Conservation (phyloP, 352 stramenopile species). For the Phytophthora europaea region DNA sequence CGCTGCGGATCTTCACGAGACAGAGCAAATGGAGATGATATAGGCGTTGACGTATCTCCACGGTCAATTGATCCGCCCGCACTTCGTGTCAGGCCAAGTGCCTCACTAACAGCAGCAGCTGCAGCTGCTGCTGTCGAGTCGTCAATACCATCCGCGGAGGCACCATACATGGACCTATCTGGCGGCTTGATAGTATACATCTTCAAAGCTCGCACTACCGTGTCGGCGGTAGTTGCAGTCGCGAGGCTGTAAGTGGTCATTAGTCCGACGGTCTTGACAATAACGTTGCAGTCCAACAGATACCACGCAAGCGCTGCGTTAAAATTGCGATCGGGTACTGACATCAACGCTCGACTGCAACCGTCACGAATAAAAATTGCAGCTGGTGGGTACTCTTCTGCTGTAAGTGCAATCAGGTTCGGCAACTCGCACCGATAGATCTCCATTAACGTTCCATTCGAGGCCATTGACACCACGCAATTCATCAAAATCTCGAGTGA, state of each 20-base stretch:
- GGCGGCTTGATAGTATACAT: slow-evolving; percentile 6
- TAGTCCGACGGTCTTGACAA: slow-evolving; percentile 57
- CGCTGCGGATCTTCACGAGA: background rate
- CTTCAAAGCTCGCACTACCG: slow-evolving; percentile 46
- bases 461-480: slow-evolving; percentile 67
- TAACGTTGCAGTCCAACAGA: slow-evolving; percentile 68
- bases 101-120: slow-evolving; percentile 71
- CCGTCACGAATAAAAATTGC: slow-evolving; percentile 61
- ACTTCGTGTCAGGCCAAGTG: slow-evolving; percentile 57
- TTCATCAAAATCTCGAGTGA: slow-evolving; percentile 67
- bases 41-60: background rate
- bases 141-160: slow-evolving; percentile 14
- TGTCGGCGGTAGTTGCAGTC: slow-evolving; percentile 38
- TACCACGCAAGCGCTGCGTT: slow-evolving; percentile 83
- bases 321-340: slow-evolving; percentile 69
- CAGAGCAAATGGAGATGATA: background rate
- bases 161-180: slow-evolving; percentile 7
- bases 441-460: slow-evolving; percentile 63
- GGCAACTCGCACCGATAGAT: slow-evolving; percentile 77
- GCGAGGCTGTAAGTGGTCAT: slow-evolving; percentile 54
- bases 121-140: slow-evolving; percentile 35
- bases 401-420: slow-evolving; percentile 68
- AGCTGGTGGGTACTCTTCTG: slow-evolving; percentile 68
- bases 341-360: slow-evolving; percentile 52
- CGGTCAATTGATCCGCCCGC: slow-evolving; percentile 4